Evolutionary conservation across 352 stramenopile genomes (phyloP).

Genomic region (Lagenidium giganteum): DNA sequence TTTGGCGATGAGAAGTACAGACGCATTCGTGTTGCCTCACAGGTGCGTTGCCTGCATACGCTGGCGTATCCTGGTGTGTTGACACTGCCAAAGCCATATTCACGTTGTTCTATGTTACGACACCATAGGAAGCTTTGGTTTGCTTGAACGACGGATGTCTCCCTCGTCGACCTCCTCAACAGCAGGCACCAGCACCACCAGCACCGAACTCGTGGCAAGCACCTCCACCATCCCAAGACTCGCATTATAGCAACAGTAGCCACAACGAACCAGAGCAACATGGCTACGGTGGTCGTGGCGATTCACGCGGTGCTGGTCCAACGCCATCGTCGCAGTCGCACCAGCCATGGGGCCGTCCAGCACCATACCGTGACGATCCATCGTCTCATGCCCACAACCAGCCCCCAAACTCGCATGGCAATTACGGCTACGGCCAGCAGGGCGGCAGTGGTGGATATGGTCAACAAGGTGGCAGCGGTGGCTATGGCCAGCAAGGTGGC

Average conservation of each 20-base stretch:
- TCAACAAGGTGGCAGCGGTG: constrained; percentile 19
- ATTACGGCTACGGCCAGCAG: constrained; percentile 19
- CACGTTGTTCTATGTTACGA: not conserved
- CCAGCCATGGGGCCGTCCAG: constrained; percentile 46
- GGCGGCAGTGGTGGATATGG: constrained; percentile 21
- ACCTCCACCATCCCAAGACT: not conserved
- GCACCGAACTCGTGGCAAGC: constrained; percentile 1
- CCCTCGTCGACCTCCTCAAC: constrained; percentile 21
- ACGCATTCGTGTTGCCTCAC: constrained; percentile 71
- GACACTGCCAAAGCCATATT: too few relatives aligned
- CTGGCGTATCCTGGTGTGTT: too few relatives aligned
- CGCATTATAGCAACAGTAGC: constrained; percentile 5
- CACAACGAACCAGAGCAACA: not conserved
- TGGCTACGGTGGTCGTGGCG: not conserved
- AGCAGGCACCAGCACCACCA: constrained; percentile 8
- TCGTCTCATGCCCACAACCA: constrained; percentile 4
- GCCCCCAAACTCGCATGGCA: constrained; percentile 14
- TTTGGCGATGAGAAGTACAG: constrained; percentile 82
- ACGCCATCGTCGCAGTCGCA: too few relatives aligned
- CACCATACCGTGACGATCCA: constrained; percentile 58
- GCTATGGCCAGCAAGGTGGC: constrained; percentile 23
- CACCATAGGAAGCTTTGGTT: constrained; percentile 57
- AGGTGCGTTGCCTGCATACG: too few relatives aligned
- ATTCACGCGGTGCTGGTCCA: too few relatives aligned
- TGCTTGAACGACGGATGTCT: constrained; percentile 71